A percentile compares a stretch with the other conserved stretches of the same genome.
Conservation (phyloP, 1,284 basidiomycete genomes). For the Ceratobasidium sp. region DNA sequence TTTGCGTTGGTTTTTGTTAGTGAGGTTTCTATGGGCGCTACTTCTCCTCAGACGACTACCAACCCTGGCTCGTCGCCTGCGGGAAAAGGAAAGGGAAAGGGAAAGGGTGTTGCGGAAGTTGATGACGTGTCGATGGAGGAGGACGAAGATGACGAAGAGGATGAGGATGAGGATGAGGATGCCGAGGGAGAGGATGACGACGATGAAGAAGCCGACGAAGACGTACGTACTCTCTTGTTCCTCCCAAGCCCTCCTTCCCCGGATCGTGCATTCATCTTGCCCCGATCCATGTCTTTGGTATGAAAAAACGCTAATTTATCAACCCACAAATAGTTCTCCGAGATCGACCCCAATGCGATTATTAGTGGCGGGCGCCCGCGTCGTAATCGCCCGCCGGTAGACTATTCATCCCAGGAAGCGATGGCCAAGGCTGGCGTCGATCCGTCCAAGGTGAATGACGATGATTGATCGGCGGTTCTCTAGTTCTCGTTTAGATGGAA, state of each 20-base stretch:
- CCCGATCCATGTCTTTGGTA: not conserved
- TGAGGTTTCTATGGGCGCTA: not conserved
- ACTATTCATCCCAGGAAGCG: constrained; percentile 33
- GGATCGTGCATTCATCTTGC: constrained; percentile 22
- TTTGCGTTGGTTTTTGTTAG: not conserved
- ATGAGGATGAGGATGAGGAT: constrained; percentile 22
- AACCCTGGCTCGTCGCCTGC: constrained; percentile 17
- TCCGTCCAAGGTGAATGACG: constrained; percentile 22
- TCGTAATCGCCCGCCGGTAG: constrained; percentile 26
- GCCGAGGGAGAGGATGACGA: constrained; percentile 32
- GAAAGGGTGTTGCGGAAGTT: not conserved
- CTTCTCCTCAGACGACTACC: constrained; percentile 13
- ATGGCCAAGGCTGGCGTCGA: constrained; percentile 40
- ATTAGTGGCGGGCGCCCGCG: constrained; percentile 17
- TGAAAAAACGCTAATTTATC: not conserved
- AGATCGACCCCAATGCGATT: constrained; percentile 31
- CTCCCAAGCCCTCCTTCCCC: not conserved
- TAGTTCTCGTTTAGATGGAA: not conserved
- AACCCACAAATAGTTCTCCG: constrained; percentile 1
- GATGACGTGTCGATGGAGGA: constrained; percentile 27
- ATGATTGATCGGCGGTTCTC: constrained; percentile 15
- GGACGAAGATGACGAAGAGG: constrained; percentile 23
- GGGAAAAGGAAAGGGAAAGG: constrained; percentile 32
- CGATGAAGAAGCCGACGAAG: constrained; percentile 10
- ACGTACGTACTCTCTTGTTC: constrained; percentile 10